Evolutionary conservation across 2,329 filamentous ascomycete species (phyloP).

Genomic region (Pseudogymnoascus pannorum): DNA sequence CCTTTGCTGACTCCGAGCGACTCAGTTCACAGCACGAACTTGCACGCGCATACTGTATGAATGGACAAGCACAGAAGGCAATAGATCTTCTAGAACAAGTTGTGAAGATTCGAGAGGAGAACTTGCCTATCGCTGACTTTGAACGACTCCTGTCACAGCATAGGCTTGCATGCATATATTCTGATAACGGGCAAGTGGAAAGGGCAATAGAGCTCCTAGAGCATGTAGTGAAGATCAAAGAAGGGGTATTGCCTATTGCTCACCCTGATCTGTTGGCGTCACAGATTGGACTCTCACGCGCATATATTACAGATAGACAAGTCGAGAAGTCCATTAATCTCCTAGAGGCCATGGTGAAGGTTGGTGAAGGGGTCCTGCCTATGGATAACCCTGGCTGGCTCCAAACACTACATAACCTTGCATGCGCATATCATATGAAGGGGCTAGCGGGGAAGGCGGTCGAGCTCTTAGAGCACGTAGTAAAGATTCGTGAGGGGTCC

Average conservation of each 20-base stretch:
- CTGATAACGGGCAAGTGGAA: background rate
- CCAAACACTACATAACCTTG: background rate
- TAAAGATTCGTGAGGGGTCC: background rate
- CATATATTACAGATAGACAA: background rate
- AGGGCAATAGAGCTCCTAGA: background rate
- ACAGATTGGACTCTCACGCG: constrained; percentile 9
- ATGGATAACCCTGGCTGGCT: background rate
- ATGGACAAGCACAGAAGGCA: background rate
- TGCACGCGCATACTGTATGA: background rate
- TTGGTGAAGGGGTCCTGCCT: background rate
- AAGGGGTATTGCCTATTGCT: background rate
- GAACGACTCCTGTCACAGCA: background rate
- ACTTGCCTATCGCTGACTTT: background rate
- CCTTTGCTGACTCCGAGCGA: background rate
- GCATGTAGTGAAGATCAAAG: background rate
- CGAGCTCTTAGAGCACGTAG: background rate
- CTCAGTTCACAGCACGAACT: constrained; percentile 9
- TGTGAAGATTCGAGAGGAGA: background rate
- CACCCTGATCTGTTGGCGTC: constrained; percentile 11
- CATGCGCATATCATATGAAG: background rate
- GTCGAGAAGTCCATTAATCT: constrained; percentile 8
- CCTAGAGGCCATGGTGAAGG: constrained; percentile 14
- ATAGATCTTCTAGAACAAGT: constrained; percentile 9
- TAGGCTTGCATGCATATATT: background rate
- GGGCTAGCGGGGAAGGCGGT: background rate